Evolutionary conservation across 768 basidiomycete species (phyloP).

Genomic region (Strobilomyces echinocephalus): DNA sequence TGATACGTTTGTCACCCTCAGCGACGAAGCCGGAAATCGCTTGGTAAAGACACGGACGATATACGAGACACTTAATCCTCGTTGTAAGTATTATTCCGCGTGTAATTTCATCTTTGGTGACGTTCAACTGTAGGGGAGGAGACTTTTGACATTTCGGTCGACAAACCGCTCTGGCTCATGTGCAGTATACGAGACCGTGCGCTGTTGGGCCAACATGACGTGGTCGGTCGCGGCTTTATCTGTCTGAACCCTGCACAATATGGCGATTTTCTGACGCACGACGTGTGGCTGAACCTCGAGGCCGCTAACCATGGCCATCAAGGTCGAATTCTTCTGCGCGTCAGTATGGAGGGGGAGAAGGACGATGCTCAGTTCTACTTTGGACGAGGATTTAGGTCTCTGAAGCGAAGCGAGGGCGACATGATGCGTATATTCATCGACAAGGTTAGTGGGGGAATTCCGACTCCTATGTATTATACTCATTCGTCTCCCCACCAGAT

Average conservation of each 20-base stretch:
- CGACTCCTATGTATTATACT: not conserved
- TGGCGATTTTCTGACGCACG: conserved; percentile 84
- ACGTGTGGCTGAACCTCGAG: conserved; percentile 89
- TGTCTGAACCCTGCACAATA: conserved; percentile 88
- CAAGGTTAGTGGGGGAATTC: conserved; percentile 54
- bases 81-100: conserved; percentile 55
- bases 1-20: conserved; percentile 92
- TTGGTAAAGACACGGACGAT: conserved; percentile 94
- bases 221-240: conserved; percentile 85
- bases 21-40: conserved; percentile 85
- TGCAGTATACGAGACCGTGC: conserved; percentile 90
- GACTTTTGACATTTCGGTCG: conserved; percentile 91
- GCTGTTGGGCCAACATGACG: conserved; percentile 88
- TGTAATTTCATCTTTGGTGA: conserved; percentile 4
- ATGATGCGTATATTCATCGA: conserved; percentile 97
- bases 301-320: conserved; percentile 40
- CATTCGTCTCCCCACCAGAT: conserved; percentile 50
- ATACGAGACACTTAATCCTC: conserved; percentile 84
- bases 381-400: conserved; percentile 86
- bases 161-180: conserved; percentile 95
- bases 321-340: conserved; percentile 78
- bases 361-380: conserved; percentile 98
- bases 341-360: conserved; percentile 99
- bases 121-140: conserved; percentile 75
- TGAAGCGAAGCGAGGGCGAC: conserved; percentile 91